These are phyloP conservation scores for Serendipita sp. DNA, from an alignment of 1,284 basidiomycete species.

Conservation along the genomic window DNA sequence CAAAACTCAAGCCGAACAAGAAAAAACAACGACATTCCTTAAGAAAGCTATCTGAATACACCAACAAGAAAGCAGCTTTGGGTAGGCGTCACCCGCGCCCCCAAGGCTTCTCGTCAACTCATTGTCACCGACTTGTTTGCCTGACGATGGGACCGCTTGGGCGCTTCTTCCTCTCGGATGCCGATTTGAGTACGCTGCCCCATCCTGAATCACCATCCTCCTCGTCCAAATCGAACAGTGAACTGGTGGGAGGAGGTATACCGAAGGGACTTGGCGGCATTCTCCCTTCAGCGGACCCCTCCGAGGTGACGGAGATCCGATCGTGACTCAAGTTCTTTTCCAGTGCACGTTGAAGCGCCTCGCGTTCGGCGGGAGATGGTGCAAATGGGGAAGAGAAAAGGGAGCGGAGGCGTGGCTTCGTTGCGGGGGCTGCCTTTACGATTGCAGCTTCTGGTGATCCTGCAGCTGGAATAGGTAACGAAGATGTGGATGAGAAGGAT, in stretches of 20 bases:
- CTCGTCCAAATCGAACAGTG: constrained; percentile 1
- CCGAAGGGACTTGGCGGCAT: constrained; percentile 2
- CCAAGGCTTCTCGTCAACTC: too few relatives aligned
- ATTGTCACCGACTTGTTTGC: neutral
- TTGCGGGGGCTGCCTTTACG: constrained; percentile 8
- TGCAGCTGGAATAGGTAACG: constrained; percentile 8
- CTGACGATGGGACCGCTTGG: neutral
- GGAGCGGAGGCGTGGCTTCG: constrained; percentile 13
- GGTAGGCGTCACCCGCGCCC: too few relatives aligned
- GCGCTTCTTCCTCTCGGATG: neutral
- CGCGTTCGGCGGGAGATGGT: constrained; percentile 67
- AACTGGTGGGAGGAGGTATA: neutral
- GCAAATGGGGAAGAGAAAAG: constrained; percentile 47
- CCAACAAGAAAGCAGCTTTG: neutral
- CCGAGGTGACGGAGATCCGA: neutral
- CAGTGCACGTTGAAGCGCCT: constrained; percentile 51
- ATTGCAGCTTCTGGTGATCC: constrained; percentile 5
- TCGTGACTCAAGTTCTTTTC: constrained; percentile 9
- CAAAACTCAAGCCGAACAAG: neutral
- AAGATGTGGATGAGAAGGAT: constrained; percentile 25
- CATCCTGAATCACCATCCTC: neutral
- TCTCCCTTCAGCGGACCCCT: neutral
- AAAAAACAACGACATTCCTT: neutral
- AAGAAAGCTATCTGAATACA: neutral
- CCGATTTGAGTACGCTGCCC: constrained; percentile 2